Conservation (phyloP, 2,329 filamentous ascomycete genomes). For the Penicillium janthinellum region DNA sequence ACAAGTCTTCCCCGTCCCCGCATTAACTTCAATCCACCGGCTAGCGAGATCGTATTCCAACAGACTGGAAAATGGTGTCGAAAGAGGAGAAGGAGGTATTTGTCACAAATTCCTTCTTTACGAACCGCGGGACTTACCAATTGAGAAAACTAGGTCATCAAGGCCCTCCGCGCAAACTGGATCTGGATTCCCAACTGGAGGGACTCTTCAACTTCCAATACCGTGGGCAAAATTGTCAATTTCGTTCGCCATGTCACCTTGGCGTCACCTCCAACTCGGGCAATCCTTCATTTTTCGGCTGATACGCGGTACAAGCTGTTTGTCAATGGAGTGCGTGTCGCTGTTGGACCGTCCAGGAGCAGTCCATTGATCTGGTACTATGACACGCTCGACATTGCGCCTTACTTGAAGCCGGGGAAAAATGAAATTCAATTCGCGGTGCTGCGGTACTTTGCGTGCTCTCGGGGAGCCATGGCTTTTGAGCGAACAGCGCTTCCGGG, state of each 20-base stretch:
- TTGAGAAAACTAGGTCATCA: conserved; percentile 27
- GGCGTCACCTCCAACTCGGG: conserved; percentile 9
- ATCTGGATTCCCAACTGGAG: conserved; percentile 42
- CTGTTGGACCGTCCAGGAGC: conserved; percentile 42
- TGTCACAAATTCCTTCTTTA: background rate
- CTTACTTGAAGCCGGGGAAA: conserved; percentile 22
- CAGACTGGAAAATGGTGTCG: background rate
- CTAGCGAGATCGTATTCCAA: background rate
- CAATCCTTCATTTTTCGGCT: conserved; percentile 38
- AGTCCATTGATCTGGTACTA: conserved; percentile 39
- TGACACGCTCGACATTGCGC: conserved; percentile 32
- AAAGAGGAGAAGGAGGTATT: background rate
- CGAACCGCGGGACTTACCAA: background rate
- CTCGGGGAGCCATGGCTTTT: conserved; percentile 35
- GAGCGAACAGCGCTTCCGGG: conserved; percentile 32
- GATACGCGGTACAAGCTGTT: conserved; percentile 50
- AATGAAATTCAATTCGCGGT: conserved; percentile 31
- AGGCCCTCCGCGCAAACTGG: conserved; percentile 44
- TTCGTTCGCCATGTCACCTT: conserved; percentile 34
- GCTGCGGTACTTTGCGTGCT: conserved; percentile 30
- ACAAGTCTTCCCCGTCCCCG: conserved; percentile 1
- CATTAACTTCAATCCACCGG: background rate
- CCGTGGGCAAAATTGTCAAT: conserved; percentile 37
- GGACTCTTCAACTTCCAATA: conserved; percentile 35
- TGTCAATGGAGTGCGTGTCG: conserved; percentile 41